Base-by-base conservation (phyloP, 345 rosid species). In the Dovyalis caffra region DNA sequence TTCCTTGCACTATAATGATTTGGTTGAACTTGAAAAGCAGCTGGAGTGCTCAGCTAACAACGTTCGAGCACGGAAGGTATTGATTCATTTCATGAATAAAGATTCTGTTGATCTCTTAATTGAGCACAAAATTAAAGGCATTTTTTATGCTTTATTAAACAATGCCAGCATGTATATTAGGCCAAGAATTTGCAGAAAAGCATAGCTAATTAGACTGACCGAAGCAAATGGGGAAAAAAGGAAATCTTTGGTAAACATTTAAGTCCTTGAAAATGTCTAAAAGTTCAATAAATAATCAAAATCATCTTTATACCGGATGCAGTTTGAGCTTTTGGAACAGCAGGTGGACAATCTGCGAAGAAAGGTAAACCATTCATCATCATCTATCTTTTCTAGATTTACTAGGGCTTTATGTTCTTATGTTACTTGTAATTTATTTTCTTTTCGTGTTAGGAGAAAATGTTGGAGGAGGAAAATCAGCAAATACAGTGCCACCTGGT, bases 51-150 rank as follows among this genome's bases (percentile, higher is more conserved):
- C 84, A 6, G 26, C 78, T 14, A 78, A 76, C 78, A 84, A 84
- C 71, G 84, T 84, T 70, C 82, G 77, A 32, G 72, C 82, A 43
- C 76, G 82, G 35, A 81, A 84, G 86, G 86, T 84, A 72, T 28
- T 26, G 0, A 21, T 64, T 49, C 56, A n/a, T 18, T 49, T 49
- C 18, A 49, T 35, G 38, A 35, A 35, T 5, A 20, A 47, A 18
- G 20, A 49, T 49, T 20, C 1, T 49, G 23, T 5, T 49, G 23
- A 49, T 49, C 3, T 49, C 56, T 49, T 49, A 15, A 1, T 20
- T 49, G 23, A 15, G 21, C n/a, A 49, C 56, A 49, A 8, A 49
- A 47, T 47, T 18, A 5, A 47, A 47, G 53, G 8, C 53, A 18
- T 18, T 47, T 47, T 18, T 5, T 0, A 47, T 47, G 53, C 53